phyloP scores from a whole-genome alignment of 129 eudicot genomes.

The Silybum marianum region DNA sequence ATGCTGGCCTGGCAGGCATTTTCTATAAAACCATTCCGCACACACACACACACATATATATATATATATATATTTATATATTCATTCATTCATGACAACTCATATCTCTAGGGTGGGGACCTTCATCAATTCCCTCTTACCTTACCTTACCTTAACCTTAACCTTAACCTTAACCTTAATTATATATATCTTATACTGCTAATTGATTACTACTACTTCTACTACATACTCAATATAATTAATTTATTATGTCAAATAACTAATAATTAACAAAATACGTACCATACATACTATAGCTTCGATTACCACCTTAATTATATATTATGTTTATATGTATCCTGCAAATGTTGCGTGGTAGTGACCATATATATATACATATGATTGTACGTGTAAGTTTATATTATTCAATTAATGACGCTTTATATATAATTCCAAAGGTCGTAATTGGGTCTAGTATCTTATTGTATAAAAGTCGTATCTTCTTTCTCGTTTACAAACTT shows the following conservation, averaged over 20 bases:
- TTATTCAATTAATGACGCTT: background rate
- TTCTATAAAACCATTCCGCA: conserved; percentile 15
- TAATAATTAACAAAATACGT: background rate
- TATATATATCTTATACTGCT: background rate
- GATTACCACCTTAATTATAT: too few relatives aligned
- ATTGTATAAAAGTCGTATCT: background rate
- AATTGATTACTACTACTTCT: background rate
- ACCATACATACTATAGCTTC: background rate
- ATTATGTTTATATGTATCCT: background rate
- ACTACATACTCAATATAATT: background rate
- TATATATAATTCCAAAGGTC: background rate
- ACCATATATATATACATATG: too few relatives aligned
- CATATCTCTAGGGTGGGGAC: conserved; percentile 31
- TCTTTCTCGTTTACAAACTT: background rate
- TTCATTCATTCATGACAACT: conserved; percentile 24
- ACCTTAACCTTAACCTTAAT: background rate
- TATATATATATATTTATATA: background rate
- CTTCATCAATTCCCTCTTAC: conserved; percentile 5
- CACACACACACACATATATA: background rate
- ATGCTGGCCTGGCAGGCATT: conserved; percentile 17
- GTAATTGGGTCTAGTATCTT: background rate
- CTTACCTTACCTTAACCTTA: background rate
- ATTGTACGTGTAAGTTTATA: background rate
- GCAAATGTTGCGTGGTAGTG: background rate
- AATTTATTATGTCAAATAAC: background rate